These are phyloP conservation scores for Fraxinus paxiana DNA, from an alignment of 305 asterid species.

Conservation along the genomic window DNA sequence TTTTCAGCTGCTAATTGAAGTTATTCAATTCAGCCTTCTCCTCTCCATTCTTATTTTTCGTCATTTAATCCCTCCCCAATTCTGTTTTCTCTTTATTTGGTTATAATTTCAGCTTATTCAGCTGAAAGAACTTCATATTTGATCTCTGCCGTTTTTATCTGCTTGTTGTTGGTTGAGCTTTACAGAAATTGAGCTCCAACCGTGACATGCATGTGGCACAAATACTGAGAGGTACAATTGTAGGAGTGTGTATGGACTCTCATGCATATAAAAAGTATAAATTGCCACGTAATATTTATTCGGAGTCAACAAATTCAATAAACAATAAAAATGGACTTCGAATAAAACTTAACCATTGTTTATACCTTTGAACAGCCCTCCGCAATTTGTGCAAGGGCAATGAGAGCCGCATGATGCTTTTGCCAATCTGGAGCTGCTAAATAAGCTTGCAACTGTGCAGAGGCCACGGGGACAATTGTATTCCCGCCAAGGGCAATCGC, in stretches of 20 bases:
- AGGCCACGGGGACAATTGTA: constrained; percentile 83
- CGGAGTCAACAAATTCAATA: background rate
- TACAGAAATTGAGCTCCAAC: no score
- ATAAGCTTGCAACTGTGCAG: constrained; percentile 70
- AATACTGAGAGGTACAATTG: background rate
- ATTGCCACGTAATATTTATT: background rate
- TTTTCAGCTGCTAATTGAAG: no score
- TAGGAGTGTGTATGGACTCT: background rate
- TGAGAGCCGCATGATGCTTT: constrained; percentile 84
- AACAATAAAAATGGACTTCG: background rate
- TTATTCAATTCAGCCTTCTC: no score
- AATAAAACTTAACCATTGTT: background rate
- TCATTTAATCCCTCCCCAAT: no score
- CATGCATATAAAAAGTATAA: background rate
- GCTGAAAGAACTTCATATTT: no score
- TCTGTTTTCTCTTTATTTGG: no score
- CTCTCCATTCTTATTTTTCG: no score
- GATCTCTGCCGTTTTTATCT: no score
- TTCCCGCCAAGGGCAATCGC: constrained; percentile 83
- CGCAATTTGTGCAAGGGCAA: constrained; percentile 89
- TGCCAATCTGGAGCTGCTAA: constrained; percentile 87
- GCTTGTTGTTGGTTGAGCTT: no score
- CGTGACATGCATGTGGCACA: background rate
- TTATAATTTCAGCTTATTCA: no score
- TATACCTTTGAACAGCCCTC: constrained; percentile 86